Base-by-base conservation (phyloP, 1,139 yeast genomes). In the Debaryomyces subglobosus region DNA sequence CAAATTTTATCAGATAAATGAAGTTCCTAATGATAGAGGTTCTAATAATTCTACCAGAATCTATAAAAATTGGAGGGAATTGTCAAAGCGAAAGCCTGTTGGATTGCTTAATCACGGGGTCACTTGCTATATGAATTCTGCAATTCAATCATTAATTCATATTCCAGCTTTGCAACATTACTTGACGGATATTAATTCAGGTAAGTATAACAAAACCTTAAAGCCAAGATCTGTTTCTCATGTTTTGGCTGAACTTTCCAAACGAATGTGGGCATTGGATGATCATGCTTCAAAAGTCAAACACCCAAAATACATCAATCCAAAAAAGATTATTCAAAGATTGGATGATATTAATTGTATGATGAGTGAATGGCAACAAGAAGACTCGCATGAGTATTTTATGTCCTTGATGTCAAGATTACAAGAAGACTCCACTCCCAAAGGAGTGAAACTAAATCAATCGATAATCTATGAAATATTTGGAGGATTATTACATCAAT, bases 321-420 rank as follows among this genome's bases (percentile, higher is more conserved):
- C 97, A 4, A 83, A 84, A 57, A 82, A 80, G 58, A 75, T 92
- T 57, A 85, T 91, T 48, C 77, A 78, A 46, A 76, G 94, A 53
- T 72, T 92, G 49, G 89, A 82, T 46, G 96, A 90, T 58, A 90
- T 92, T 59, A 92, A 92, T 66, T 90, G 96, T 63, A 87, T 89
- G 95, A 90, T 92, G 96, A 85, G 92, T 36, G 94, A 86, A 64
- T 91, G 96, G 96, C 92, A 90, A 66, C 99, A 94, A 67, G 98
- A 94, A 68, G 99, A 94, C 66, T 88, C 97, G 0, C 99, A 94
- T 67, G 99, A 94, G 67, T 94, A 92, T 68, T 89, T 85, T 64
- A 91, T 92, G 97, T 88, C 96, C 15, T 72, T 92, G 52, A 78
- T 92, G 77, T 85, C 95, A 8, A 72, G 97, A 48, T 71, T 92